Evolutionary conservation across 1,284 basidiomycete genomes (phyloP).

Genomic region (Ustilago curta): DNA sequence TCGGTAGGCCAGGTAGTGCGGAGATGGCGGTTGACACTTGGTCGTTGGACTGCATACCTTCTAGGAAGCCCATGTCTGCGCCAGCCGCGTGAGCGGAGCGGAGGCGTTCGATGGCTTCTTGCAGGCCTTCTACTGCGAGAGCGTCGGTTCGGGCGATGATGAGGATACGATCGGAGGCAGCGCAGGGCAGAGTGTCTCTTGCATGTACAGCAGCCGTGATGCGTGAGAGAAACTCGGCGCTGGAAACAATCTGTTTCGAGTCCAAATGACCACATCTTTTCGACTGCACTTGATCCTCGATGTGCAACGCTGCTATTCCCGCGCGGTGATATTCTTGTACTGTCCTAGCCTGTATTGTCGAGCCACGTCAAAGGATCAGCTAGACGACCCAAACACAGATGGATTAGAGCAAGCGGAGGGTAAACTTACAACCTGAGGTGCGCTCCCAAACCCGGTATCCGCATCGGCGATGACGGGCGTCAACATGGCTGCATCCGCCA

Average conservation of each 20-base stretch:
- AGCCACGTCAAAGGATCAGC: background rate
- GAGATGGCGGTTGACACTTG: slow-evolving; percentile 77
- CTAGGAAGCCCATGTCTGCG: slow-evolving; percentile 86
- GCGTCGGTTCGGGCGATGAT: slow-evolving; percentile 86
- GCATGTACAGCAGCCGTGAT: slow-evolving; percentile 77
- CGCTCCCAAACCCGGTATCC: slow-evolving; percentile 84
- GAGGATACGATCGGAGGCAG: slow-evolving; percentile 78
- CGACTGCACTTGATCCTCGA: slow-evolving; percentile 83
- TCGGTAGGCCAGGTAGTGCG: slow-evolving; percentile 71
- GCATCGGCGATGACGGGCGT: slow-evolving; percentile 79
- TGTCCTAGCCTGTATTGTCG: slow-evolving; percentile 72
- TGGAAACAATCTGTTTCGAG: slow-evolving; percentile 82
- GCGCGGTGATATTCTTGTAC: slow-evolving; percentile 78
- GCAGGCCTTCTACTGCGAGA: slow-evolving; percentile 81
- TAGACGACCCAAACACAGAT: no score
- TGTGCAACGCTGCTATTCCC: slow-evolving; percentile 81
- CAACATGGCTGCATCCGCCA: slow-evolving; percentile 21
- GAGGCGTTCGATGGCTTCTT: slow-evolving; percentile 79
- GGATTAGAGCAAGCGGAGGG: background rate
- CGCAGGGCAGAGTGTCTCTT: slow-evolving; percentile 72
- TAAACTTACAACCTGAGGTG: slow-evolving; percentile 77
- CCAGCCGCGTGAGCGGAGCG: slow-evolving; percentile 80
- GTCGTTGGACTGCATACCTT: slow-evolving; percentile 76
- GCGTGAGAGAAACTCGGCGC: slow-evolving; percentile 80
- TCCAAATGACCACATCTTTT: slow-evolving; percentile 84